These are phyloP conservation scores for Citrullus colocynthis DNA, from an alignment of 306 rosid genomes.

Conservation along the genomic window DNA sequence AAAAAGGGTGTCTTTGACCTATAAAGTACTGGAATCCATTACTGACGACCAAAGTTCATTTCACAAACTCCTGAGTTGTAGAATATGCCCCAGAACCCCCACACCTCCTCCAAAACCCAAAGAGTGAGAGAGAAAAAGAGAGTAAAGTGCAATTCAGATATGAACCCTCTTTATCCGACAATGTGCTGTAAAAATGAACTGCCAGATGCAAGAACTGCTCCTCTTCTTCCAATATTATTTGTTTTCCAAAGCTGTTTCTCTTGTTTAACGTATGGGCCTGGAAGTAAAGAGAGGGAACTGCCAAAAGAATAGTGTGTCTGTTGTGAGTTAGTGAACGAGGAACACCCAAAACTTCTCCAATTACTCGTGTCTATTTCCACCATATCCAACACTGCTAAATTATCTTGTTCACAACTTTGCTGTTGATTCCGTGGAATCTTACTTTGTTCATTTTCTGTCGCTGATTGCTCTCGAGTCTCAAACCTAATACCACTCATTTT, in stretches of 20 bases:
- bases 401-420: background rate
- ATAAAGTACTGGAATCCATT: background rate
- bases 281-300: background rate
- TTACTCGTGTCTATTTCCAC: background rate
- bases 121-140: background rate
- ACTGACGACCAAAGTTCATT: background rate
- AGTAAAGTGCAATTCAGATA: background rate
- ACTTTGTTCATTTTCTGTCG: background rate
- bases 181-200: background rate
- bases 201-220: background rate
- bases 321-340: background rate
- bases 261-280: background rate
- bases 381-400: background rate
- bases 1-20: background rate
- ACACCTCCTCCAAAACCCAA: background rate
- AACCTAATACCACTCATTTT: background rate
- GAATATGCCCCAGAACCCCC: background rate
- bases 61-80: constrained; percentile 2
- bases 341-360: background rate
- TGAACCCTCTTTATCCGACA: constrained; percentile 8
- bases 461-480: background rate
- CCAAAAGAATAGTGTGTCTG: background rate
- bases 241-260: background rate
- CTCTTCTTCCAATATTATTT: background rate
- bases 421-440: background rate